Evolutionary conservation across 2,329 filamentous ascomycete genomes (phyloP), one percentile per base, ranked within the genome.

Genomic region (Ophiostoma ulmi): DNA sequence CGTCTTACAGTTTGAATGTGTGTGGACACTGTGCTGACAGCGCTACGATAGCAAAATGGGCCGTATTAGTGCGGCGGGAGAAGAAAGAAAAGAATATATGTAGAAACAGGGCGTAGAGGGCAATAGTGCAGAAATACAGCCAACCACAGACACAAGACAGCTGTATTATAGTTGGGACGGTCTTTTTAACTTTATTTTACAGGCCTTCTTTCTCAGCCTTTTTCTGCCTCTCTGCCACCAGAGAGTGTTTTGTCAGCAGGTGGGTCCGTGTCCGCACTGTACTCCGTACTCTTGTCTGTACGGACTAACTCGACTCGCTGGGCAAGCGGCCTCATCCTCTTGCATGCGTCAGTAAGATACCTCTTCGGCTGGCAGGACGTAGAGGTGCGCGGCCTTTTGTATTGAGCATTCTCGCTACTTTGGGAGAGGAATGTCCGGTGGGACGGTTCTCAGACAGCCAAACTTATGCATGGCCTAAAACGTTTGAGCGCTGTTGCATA

Each of bases 41-140:
- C 52, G 52, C 52, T 26, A 58, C 10, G 22, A 26, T 26, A 31
- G n/a, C n/a, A 58, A 14, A 58, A 10, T n/a, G 52, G 52, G 52
- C 52, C 52, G 52, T 58, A n/a, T n/a, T n/a, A 58, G 52, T 58
- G 52, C 52, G 22, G 52, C 52, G n/a, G 52, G 52, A 58, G 52
- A 55, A 55, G 48, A 58, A 58, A 58, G 52, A 58, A 58, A 26
- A 10, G 22, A 58, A 58, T 58, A n/a, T n/a, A n/a, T n/a, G n/a
- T n/a, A 22, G 22, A 31, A 11, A 58, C 26, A 26, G 52, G 10
- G 8, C 52, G 11, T 26, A 26, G 52, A 17, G 10, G 52, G 14
- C n/a, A 26, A 26, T 31, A 26, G 52, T 31, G 52, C 44, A 17
- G 17, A 17, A 48, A n/a, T 6, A 48, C n/a, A 26, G 22, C 52